phyloP scores from a whole-genome alignment of 2,329 filamentous ascomycete genomes.

The Pyrenophora teres region DNA sequence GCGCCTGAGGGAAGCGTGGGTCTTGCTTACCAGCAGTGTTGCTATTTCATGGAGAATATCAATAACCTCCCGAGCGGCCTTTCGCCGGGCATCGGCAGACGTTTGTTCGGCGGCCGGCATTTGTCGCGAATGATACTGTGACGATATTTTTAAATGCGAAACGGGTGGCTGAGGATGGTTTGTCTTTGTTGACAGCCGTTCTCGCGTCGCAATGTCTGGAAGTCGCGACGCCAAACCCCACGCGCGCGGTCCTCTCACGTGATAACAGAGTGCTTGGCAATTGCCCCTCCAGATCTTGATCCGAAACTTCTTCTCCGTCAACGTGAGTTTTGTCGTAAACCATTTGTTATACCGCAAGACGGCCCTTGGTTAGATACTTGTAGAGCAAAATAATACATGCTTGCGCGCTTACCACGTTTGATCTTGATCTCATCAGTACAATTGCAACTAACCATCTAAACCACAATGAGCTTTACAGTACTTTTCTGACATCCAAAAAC shows the following conservation, averaged over 20 bases:
- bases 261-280: constrained; percentile 8
- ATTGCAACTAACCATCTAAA: neutral
- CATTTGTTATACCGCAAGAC: constrained; percentile 12
- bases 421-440: neutral
- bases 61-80: constrained; percentile 77
- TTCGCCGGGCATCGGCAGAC: constrained; percentile 61
- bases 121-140: constrained; percentile 1
- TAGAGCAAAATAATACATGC: constrained; percentile 3
- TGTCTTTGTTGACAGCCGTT: constrained; percentile 9
- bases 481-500: neutral
- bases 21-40: constrained; percentile 74
- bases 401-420: neutral
- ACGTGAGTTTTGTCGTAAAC: constrained; percentile 14
- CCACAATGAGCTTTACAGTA: neutral
- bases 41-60: constrained; percentile 85
- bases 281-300: neutral
- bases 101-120: constrained; percentile 32
- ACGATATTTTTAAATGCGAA: too few species aligned
- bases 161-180: neutral
- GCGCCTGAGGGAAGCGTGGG: neutral
- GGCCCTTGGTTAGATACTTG: neutral
- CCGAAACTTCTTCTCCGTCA: neutral
- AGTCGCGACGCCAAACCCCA: neutral
- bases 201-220: constrained; percentile 1
- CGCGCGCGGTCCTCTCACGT: constrained; percentile 12